Percentiles rank a stretch among this genome's conserved stretches.
These are phyloP conservation scores for Sparassis latifolia DNA, from an alignment of 1,284 basidiomycete genomes.

Conservation along the genomic window DNA sequence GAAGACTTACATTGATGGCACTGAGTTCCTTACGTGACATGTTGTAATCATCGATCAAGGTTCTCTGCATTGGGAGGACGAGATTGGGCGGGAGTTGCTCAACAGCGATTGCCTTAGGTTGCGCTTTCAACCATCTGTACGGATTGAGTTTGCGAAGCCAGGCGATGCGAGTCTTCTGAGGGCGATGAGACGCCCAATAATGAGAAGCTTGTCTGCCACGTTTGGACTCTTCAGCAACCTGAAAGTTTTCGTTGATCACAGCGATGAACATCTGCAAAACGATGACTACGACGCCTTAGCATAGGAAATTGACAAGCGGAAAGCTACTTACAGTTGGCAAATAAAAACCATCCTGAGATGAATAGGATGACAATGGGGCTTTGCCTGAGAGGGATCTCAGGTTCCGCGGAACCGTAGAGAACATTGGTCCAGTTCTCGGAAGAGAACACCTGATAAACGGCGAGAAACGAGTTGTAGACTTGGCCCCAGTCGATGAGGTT, in stretches of 20 bases:
- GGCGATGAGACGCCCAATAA: slow-evolving; percentile 55
- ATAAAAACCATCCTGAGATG: slow-evolving; percentile 83
- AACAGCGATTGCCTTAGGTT: slow-evolving; percentile 69
- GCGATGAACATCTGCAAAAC: slow-evolving; percentile 98
- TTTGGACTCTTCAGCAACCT: slow-evolving; percentile 89
- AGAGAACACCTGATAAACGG: slow-evolving; percentile 88
- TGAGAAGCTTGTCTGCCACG: slow-evolving; percentile 74
- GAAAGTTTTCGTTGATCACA: slow-evolving; percentile 97
- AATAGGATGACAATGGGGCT: slow-evolving; percentile 73
- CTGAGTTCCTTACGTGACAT: slow-evolving; percentile 29
- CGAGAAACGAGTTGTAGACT: slow-evolving; percentile 85
- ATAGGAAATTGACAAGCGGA: slow-evolving; percentile 2
- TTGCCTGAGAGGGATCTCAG: slow-evolving; percentile 68
- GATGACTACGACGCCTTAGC: slow-evolving; percentile 57
- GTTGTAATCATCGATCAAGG: slow-evolving; percentile 58
- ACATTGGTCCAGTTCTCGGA: slow-evolving; percentile 93
- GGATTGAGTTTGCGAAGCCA: slow-evolving; percentile 86
- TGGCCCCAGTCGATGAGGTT: slow-evolving; percentile 80
- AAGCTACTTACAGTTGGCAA: slow-evolving; percentile 76
- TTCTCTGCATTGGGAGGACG: slow-evolving; percentile 72
- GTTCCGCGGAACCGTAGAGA: slow-evolving; percentile 64
- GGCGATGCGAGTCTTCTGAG: slow-evolving; percentile 43
- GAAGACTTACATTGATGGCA: slow-evolving; percentile 11
- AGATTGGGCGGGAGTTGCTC: slow-evolving; percentile 67
- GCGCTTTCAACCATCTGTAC: slow-evolving; percentile 75